A percentile compares a stretch with the other conserved stretches of the same genome.
Conservation (phyloP, 2,329 filamentous ascomycete genomes). For the Talaromyces sp. region DNA sequence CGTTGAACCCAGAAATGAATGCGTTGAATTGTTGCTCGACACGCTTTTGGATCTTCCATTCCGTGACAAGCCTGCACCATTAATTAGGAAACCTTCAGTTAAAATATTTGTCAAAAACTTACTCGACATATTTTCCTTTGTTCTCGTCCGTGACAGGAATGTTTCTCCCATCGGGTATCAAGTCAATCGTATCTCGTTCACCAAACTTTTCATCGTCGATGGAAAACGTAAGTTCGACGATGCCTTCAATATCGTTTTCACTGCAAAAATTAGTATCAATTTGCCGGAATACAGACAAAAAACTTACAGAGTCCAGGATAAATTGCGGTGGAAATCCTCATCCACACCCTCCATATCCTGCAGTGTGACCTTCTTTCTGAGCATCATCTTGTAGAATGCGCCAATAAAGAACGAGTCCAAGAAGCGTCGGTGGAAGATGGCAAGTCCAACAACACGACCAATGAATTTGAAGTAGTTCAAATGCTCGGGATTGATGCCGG, state of each 20-base stretch:
- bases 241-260: slow-evolving; percentile 94
- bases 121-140: slow-evolving; percentile 98
- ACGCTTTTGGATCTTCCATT: slow-evolving; percentile 98
- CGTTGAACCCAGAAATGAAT: slow-evolving; percentile 95
- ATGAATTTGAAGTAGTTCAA: slow-evolving; percentile 99
- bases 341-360: slow-evolving; percentile 99
- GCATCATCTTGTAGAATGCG: slow-evolving; percentile 98
- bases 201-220: slow-evolving; percentile 97
- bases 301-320: slow-evolving; percentile 83
- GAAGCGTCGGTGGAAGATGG: slow-evolving; percentile 97
- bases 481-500: slow-evolving; percentile 98
- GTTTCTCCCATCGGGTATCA: slow-evolving; percentile 83
- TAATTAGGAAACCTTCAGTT: neutral
- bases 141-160: slow-evolving; percentile 98
- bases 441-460: slow-evolving; percentile 89
- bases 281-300: neutral
- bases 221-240: slow-evolving; percentile 91
- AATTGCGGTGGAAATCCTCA: slow-evolving; percentile 90
- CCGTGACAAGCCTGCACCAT: slow-evolving; percentile 70
- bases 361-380: slow-evolving; percentile 84
- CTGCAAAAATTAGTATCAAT: slow-evolving; percentile 29
- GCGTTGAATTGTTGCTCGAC: slow-evolving; percentile 98
- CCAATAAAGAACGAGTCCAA: slow-evolving; percentile 99
- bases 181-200: slow-evolving; percentile 86
- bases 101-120: slow-evolving; percentile 25